Evolutionary conservation across 129 eudicot species (phyloP), one percentile per base, ranked within the genome.

Genomic region (Pulicaria dysenterica): DNA sequence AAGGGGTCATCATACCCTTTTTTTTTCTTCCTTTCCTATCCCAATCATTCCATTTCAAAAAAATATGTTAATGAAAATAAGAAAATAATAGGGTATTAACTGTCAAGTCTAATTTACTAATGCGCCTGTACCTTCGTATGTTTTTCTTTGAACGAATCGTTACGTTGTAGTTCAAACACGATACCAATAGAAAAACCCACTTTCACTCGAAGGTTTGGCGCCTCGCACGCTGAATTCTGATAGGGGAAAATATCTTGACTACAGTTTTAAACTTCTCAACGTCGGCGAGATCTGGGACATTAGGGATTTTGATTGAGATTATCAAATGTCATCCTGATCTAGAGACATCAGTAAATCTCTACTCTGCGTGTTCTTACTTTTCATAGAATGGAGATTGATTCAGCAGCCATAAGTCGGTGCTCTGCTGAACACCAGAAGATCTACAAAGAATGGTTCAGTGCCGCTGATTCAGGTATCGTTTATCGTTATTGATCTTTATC

Each of bases 381-480:
- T 69, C 42, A 59, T 74, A 46, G n/a, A 76, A 92, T 92, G 98
- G 98, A 94, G 73, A 82, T 94, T 14, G 88, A 83, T 83, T 82
- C 88, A 16, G 78, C 83, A 50, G 85, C 98, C 31, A 83, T 94
- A 45, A 85, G 76, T 62, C 91, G 87, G n/a, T 94, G 98, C 80
- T 87, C 98, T 41, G 70, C 69, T 40, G 92, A 85, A 48, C 95
- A 94, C 72, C 90, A 90, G 73, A 87, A 82, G 75, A 84, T 90
- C 82, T 94, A 90, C 64, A 92, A 86, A 67, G 80, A 82, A n/a
- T 94, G 98, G 98, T 94, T 94, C 70, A 74, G 58, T 74, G 74
- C 55, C 62, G 96, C 95, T 15, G 98, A 93, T 87, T 85, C 96
- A 73, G 96, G 98, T 93, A 47, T 46, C 5, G 2, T 1, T 42